A percentile compares a stretch with the other conserved stretches of the same genome.
phyloP scores from a whole-genome alignment of 352 stramenopile genomes.

The Pythium volutum region DNA sequence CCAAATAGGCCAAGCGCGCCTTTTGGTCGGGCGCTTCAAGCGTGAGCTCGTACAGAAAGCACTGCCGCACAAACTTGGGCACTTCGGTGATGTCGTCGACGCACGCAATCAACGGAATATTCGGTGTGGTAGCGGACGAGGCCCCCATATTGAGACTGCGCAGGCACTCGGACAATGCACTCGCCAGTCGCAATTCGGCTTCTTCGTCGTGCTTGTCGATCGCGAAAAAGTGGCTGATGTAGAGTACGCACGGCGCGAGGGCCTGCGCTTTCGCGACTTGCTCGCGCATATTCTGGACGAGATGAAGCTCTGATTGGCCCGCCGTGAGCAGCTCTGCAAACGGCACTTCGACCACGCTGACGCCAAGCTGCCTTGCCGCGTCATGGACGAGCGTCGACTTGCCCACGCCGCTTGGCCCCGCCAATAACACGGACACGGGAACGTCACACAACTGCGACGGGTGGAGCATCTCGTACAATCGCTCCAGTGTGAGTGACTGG shows the following conservation, averaged over 20 bases:
- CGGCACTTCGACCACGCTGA: conserved; percentile 65
- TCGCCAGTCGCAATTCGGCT: conserved; percentile 55
- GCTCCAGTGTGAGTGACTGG: conserved; percentile 34
- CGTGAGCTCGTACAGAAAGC: conserved; percentile 75
- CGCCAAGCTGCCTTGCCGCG: conserved; percentile 60
- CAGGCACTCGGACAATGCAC: conserved; percentile 65
- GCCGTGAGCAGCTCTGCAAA: conserved; percentile 72
- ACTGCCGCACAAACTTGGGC: conserved; percentile 77
- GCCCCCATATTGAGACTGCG: conserved; percentile 39
- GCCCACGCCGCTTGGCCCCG: conserved; percentile 59
- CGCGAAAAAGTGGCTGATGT: conserved; percentile 75
- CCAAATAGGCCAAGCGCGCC: conserved; percentile 52
- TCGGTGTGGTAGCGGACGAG: conserved; percentile 26
- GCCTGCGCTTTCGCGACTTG: conserved; percentile 66
- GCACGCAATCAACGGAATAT: conserved; percentile 69
- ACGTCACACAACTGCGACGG: conserved; percentile 64
- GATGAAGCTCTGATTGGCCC: conserved; percentile 57
- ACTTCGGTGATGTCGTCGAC: conserved; percentile 78
- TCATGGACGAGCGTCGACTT: conserved; percentile 74
- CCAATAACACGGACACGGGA: conserved; percentile 68
- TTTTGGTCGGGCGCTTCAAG: conserved; percentile 59
- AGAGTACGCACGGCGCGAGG: conserved; percentile 72
- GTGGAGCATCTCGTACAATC: conserved; percentile 66
- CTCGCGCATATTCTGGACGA: conserved; percentile 71
- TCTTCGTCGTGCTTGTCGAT: conserved; percentile 81